Evolutionary conservation across 108 stramenopile species (phyloP), one percentile per base, ranked within the genome.

Genomic region (Pseudonitzschia multiseries): DNA sequence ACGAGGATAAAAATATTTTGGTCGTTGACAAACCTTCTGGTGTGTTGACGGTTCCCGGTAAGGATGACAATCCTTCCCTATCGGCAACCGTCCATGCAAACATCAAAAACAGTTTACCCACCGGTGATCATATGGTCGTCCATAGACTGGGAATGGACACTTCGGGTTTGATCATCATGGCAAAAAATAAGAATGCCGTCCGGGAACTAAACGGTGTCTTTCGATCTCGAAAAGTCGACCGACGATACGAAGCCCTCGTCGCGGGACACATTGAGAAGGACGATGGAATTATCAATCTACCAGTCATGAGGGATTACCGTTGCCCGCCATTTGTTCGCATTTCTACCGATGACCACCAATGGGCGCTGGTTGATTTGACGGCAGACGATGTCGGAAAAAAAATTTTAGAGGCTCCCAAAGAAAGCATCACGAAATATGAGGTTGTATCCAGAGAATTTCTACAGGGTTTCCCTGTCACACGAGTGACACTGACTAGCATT

Each of bases 141-240:
- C 93, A 94, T 74, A 77, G 93, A 71, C 71, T 94, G 76, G 90
- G 87, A 13, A 89, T 94, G 87, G 90, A 94, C 65, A 90, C 88
- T 33, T 88, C 87, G n/a, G 93, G 93, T 2, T 80, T 94, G 59
- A 80, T 94, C 43, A 87, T 91, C 8, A 86, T 92, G 67, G 89
- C 87, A 26, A 87, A 78, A 61, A 89, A 79, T 43, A 84, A 69
- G 72, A 86, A 78, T 40, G 84, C 90, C 27, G 78, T 92, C 3
- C 80, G 90, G 13, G 80, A 56, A 29, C 79, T 93, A 86, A 91
- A 91, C 68, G 54, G 69, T 26, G 66, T 81, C 54, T 93, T 93
- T 71, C 87, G 90, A 65, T 68, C 79, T 6, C 84, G 93, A 41
- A 83, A 87, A 62, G 89, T 93, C 24, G 83, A 86, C 68, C 75